Base-by-base conservation (phyloP, 179 eudicot genomes). In the Beta corolliflora region DNA sequence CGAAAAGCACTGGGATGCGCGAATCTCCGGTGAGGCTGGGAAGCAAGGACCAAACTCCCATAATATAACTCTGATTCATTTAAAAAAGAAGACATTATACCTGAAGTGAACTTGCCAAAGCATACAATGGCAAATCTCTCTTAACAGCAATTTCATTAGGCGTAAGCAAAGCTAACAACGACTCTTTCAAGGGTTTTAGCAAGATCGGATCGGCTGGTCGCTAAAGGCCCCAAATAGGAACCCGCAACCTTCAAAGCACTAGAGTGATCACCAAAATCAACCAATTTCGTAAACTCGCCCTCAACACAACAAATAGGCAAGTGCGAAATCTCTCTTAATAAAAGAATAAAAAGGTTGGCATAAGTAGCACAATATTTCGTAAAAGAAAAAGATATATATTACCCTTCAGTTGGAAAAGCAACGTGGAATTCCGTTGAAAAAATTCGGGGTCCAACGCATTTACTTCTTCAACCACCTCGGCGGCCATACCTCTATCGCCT, bases 391-490 rank as follows among this genome's bases (percentile, higher is more conserved):
- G 53, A 18, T 12, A 9, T n/a, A 74, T 4, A 70, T 60, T 77
- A 96, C 99, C 98, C 89, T 96, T 96, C 83, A 96, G 89, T 86
- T 94, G 97, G 88, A 96, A 94, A 25, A 96, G 88, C 84, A 94
- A 83, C 69, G 79, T 55, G 9, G 93, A 87, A 75, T 96, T 90
- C 70, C 89, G 89, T 4, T 78, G 66, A 75, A 96, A 92, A 80
- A 96, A 92, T 12, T 89, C 83, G 11, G 91, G 93, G 76, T 91
- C 98, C 75, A 96, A 77, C 29, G 87, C 88, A 85, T 91, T 92
- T 82, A 96, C 88, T 87, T 91, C 96, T 84, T 92, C 93, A 82
- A 94, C 92, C 77, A 91, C 97, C 86, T 94, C 99, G 13, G 88
- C 90, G 70, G 96, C 89, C 99, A 94, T 94, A 81, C 99, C 98